phyloP scores from a whole-genome alignment of 345 rosid genomes.

The Fremontodendron californicum region DNA sequence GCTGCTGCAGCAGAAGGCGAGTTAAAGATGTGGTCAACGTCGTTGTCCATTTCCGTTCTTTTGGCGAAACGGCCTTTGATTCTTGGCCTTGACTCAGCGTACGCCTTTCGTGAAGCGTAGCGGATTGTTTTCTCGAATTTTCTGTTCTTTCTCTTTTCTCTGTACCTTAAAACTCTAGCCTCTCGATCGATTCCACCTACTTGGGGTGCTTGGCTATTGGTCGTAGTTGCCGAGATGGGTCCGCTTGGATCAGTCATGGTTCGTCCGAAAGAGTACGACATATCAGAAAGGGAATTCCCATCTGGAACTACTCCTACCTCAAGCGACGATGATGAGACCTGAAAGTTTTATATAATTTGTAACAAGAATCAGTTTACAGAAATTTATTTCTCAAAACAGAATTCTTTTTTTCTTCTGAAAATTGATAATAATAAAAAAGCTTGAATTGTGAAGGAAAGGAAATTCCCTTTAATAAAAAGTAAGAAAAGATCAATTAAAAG shows the following conservation, averaged over 20 bases:
- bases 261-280: constrained; percentile 49
- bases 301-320: constrained; percentile 92
- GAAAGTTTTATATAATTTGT: constrained; percentile 14
- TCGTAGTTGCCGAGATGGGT: constrained; percentile 18
- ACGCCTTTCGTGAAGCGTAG: constrained; percentile 91
- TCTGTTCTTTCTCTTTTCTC: constrained; percentile 95
- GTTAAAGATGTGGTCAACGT: constrained; percentile 24
- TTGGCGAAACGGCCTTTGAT: constrained; percentile 95
- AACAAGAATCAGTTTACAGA: constrained; percentile 6
- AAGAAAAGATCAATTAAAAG: neutral
- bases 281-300: constrained; percentile 55
- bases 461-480: neutral
- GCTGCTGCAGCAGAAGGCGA: constrained; percentile 17
- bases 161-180: constrained; percentile 89
- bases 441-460: neutral
- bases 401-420: neutral
- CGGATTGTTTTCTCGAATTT: constrained; percentile 97
- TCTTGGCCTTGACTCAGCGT: constrained; percentile 91
- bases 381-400: neutral
- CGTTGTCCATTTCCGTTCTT: constrained; percentile 48
- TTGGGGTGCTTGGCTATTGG: constrained; percentile 29
- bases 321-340: constrained; percentile 78
- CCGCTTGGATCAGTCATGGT: constrained; percentile 29
- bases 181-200: constrained; percentile 64
- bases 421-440: neutral